phyloP scores from a whole-genome alignment of 306 rosid species.

The Hylodesmum podocarpum region DNA sequence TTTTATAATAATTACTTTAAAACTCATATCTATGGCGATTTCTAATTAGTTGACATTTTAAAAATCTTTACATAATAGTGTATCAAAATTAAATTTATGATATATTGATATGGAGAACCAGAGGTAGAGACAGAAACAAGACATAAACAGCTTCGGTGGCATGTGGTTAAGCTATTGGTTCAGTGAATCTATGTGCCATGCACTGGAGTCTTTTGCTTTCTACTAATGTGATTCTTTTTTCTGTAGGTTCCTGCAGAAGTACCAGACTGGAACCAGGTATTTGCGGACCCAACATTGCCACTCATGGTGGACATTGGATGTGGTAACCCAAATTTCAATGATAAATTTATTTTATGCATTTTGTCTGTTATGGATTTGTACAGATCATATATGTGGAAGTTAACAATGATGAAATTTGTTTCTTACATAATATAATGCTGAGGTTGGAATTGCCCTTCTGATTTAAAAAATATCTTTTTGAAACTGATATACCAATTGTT shows the following conservation, averaged over 20 bases:
- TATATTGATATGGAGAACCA: not conserved
- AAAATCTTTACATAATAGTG: not conserved
- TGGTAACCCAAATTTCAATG: constrained; percentile 47
- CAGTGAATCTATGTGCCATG: not conserved
- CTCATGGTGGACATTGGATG: constrained; percentile 95
- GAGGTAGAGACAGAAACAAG: not conserved
- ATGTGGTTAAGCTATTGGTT: not conserved
- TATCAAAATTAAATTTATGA: not conserved
- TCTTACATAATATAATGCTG: not conserved
- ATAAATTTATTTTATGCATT: constrained; percentile 9
- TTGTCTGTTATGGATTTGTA: not conserved
- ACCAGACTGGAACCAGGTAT: constrained; percentile 79
- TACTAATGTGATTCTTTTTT: constrained; percentile 5
- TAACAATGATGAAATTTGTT: not conserved
- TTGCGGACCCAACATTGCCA: constrained; percentile 82
- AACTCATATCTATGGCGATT: not conserved
- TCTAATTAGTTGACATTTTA: not conserved
- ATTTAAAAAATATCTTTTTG: not conserved
- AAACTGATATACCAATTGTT: not conserved
- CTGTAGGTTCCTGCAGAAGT: constrained; percentile 64
- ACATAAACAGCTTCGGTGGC: not conserved
- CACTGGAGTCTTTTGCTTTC: constrained; percentile 10
- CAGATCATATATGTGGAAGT: constrained; percentile 16
- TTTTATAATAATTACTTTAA: not conserved
- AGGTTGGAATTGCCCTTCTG: not conserved